Conservation (phyloP, 2,329 filamentous ascomycete genomes). For the Orbilia javanica region DNA sequence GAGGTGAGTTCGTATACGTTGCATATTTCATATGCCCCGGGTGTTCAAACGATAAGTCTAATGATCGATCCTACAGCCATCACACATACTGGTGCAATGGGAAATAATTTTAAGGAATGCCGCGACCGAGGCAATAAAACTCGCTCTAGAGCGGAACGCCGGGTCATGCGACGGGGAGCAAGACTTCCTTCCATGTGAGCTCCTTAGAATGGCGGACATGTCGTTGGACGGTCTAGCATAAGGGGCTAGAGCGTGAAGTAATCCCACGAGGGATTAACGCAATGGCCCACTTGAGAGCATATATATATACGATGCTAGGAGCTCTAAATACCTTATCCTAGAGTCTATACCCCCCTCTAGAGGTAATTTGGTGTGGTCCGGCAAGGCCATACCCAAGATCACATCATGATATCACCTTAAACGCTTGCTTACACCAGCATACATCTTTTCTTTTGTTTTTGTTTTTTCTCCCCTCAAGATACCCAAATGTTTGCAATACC, state of each 20-base stretch:
- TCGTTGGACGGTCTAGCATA: background rate
- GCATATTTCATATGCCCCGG: background rate
- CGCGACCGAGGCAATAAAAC: conserved; percentile 41
- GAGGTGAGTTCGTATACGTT: conserved; percentile 55
- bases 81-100: conserved; percentile 33
- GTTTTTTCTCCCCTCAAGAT: background rate
- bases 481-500: background rate
- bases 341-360: background rate
- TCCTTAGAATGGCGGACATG: background rate
- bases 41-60: background rate
- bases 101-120: conserved; percentile 52
- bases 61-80: conserved; percentile 11
- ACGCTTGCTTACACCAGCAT: no score
- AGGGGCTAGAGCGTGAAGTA: background rate
- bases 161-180: conserved; percentile 47
- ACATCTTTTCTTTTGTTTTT: background rate
- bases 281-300: background rate
- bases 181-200: conserved; percentile 29
- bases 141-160: background rate
- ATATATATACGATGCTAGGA: no score
- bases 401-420: no score
- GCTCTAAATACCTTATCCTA: no score
- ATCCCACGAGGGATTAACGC: background rate
- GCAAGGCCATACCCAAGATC: background rate
- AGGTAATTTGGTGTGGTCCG: background rate